A percentile compares a stretch with the other conserved stretches of the same genome.
These are phyloP conservation scores for Pseudoperonospora humuli DNA, from an alignment of 352 stramenopile genomes.

Conservation along the genomic window DNA sequence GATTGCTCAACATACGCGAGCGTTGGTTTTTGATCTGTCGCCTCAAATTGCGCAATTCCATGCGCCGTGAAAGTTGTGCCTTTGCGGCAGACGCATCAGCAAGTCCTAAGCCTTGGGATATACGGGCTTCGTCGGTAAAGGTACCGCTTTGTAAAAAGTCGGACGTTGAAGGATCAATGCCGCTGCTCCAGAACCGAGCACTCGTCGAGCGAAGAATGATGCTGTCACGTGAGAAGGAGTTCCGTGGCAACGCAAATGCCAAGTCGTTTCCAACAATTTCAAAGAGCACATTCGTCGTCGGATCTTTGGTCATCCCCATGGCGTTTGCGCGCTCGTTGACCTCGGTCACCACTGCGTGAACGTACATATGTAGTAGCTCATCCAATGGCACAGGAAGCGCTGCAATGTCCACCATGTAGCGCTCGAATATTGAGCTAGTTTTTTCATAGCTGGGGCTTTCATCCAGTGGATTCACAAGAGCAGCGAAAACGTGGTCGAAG, in stretches of 20 bases:
- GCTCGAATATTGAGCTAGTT: conserved; percentile 22
- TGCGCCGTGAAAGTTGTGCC: conserved; percentile 49
- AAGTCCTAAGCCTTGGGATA: conserved; percentile 32
- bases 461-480: conserved; percentile 25
- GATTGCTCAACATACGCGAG: conserved; percentile 71
- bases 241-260: conserved; percentile 67
- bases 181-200: conserved; percentile 63
- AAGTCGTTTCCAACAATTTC: conserved; percentile 80
- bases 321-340: conserved; percentile 7
- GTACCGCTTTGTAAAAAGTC: conserved; percentile 69
- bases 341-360: conserved; percentile 14
- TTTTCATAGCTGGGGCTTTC: conserved; percentile 24
- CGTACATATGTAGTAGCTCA: conserved; percentile 33
- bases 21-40: conserved; percentile 79
- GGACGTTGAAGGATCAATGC: conserved; percentile 48
- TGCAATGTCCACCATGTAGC: conserved; percentile 27
- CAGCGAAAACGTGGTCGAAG: conserved; percentile 37
- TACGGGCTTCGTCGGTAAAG: conserved; percentile 51
- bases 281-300: conserved; percentile 21
- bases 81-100: conserved; percentile 39
- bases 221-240: conserved; percentile 64
- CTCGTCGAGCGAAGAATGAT: conserved; percentile 75
- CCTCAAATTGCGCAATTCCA: conserved; percentile 61
- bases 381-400: conserved; percentile 32
- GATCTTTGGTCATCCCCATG: conserved; percentile 15